A percentile compares a stretch with the other conserved stretches of the same genome.
phyloP scores from a whole-genome alignment of 179 eudicot species.

The Carnegiea gigantea region DNA sequence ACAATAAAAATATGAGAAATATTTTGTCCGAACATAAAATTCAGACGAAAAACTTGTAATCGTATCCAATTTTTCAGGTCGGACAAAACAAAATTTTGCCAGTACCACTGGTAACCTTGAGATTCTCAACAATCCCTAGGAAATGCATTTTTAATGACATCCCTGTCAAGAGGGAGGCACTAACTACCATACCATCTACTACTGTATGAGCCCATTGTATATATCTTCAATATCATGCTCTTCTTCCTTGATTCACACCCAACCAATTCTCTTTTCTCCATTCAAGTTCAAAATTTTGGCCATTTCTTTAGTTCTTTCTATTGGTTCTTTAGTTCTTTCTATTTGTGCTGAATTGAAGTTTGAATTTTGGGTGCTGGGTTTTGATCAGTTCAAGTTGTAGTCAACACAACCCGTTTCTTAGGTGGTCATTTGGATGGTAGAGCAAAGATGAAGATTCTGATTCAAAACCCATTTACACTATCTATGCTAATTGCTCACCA shows the following conservation, averaged over 20 bases:
- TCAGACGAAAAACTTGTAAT: too few species aligned
- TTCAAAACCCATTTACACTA: constrained; percentile 25
- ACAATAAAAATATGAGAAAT: too few species aligned
- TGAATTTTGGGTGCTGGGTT: not conserved
- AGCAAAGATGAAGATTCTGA: constrained; percentile 25
- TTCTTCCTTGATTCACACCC: not conserved
- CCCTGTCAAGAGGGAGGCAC: not conserved
- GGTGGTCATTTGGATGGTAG: constrained; percentile 23
- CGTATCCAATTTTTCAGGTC: too few species aligned
- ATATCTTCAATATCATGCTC: not conserved
- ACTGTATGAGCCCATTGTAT: not conserved
- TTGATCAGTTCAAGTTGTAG: not conserved
- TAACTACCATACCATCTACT: not conserved
- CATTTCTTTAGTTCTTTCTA: not conserved
- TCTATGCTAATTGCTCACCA: constrained; percentile 23
- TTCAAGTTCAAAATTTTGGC: not conserved
- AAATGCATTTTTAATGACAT: constrained; percentile 12
- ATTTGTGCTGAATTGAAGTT: not conserved
- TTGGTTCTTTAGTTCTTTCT: not conserved
- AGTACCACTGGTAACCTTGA: not conserved
- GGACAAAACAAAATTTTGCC: too few species aligned
- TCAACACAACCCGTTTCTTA: not conserved
- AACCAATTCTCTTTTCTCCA: not conserved
- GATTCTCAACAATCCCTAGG: not conserved
- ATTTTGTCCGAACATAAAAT: too few species aligned